phyloP scores from a whole-genome alignment of 2,329 filamentous ascomycete genomes.

The Fusarium secorum region DNA sequence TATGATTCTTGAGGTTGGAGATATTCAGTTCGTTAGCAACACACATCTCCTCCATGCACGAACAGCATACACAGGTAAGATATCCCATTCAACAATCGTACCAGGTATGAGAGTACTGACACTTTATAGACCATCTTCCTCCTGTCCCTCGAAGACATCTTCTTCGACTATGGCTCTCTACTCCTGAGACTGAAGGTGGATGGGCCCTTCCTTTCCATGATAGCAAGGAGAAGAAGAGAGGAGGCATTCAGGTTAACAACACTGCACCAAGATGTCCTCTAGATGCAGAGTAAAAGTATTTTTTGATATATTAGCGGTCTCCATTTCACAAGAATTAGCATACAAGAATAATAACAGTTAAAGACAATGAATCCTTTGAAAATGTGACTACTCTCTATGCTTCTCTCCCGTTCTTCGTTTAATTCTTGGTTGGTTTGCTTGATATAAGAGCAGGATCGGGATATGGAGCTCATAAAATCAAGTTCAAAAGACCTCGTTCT shows the following conservation, averaged over 20 bases:
- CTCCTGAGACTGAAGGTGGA: conserved; percentile 81
- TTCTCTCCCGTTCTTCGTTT: accelerated
- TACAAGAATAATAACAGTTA: background rate
- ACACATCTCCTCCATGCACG: conserved; percentile 81
- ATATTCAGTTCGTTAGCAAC: conserved; percentile 87
- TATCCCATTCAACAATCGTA: accelerated
- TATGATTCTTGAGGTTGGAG: conserved; percentile 86
- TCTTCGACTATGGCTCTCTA: conserved; percentile 84
- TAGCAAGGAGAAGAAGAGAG: conserved; percentile 82
- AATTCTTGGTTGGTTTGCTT: background rate
- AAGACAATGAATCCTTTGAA: background rate
- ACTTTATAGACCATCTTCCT: conserved; percentile 59
- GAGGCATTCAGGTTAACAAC: conserved; percentile 88
- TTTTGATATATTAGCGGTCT: conserved; percentile 11
- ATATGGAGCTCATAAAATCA: background rate
- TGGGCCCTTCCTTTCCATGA: conserved; percentile 88
- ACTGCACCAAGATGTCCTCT: conserved; percentile 76
- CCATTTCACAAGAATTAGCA: background rate
- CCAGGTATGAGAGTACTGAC: background rate
- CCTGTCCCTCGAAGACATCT: conserved; percentile 77
- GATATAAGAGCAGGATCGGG: too few relatives aligned
- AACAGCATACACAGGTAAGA: conserved; percentile 71
- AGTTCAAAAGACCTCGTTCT: background rate
- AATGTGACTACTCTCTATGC: too few relatives aligned
- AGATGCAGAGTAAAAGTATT: conserved; percentile 73